Conservation (phyloP, 2,329 filamentous ascomycete genomes). For the Triangularia setosa region DNA sequence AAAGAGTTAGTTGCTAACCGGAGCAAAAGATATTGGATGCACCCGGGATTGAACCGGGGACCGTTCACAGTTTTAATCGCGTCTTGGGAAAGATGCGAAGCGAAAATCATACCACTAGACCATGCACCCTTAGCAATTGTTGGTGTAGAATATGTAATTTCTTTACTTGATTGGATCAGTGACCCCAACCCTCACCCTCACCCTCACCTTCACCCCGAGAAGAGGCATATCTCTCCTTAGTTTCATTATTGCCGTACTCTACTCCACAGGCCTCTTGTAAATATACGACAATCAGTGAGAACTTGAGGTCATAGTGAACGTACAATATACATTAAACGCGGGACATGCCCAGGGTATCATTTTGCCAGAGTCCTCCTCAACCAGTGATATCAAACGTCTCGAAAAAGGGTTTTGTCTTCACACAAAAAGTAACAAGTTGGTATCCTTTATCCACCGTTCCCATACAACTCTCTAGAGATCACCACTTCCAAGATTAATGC, state of each 20-base stretch:
- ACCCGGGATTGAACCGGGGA: neutral
- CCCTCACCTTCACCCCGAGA: too few species aligned
- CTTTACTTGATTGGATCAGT: too few species aligned
- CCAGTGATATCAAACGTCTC: neutral
- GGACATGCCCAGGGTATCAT: neutral
- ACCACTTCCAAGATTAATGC: neutral
- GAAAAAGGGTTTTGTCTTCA: too few species aligned
- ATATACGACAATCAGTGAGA: too few species aligned
- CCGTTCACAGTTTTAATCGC: neutral
- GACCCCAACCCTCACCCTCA: too few species aligned
- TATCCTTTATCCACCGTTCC: too few species aligned
- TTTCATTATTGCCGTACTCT: too few species aligned
- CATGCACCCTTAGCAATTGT: neutral
- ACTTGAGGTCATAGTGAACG: too few species aligned
- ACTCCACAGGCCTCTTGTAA: too few species aligned
- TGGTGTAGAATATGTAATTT: neutral
- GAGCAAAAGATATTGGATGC: neutral
- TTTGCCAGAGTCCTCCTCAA: neutral
- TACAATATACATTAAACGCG: neutral
- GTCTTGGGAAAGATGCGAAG: neutral
- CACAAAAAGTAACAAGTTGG: too few species aligned
- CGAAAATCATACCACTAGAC: conserved; percentile 2
- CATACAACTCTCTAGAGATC: neutral
- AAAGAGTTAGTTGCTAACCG: too few species aligned
- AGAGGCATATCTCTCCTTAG: too few species aligned